Base-by-base conservation (phyloP, 345 rosid species). In the Hibiscus tridactylites region DNA sequence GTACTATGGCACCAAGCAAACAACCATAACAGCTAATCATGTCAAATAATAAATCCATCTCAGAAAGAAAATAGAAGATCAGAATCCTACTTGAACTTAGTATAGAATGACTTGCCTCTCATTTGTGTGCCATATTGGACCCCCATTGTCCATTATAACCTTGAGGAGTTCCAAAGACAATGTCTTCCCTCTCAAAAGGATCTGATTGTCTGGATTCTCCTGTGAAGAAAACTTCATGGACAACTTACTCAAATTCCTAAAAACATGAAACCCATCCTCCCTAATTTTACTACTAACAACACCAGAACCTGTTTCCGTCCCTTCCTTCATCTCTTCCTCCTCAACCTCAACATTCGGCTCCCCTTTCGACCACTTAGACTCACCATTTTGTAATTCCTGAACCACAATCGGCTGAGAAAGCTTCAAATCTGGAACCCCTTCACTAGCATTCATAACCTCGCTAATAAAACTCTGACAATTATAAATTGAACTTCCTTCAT, bases 221-320 rank as follows among this genome's bases (percentile, higher is more conserved):
- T 91, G 97, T 6, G 97, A 84, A 0, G 97, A 90, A 81, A 85
- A 91, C 81, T 91, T 94, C 98, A 94, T 94, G 10, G 98, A 94
- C 79, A 94, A 74, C 79, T 90, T 94, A 63, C 97, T 90, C 54
- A 94, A 82, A 74, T 94, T 91, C 86, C 85, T 94, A 66, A 91
- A 94, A 26, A 90, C 81, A 73, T 88, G 83, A 79, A 90, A 90
- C 5, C 91, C 98, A 61, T 94, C 98, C 74, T 91, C 97, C 81
- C 95, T 78, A 74, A 94, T 83, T 86, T 90, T 90, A 82, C 93
- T 88, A 13, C 29, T 26, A 58, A 33, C 11, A 33, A 35, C 68
- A 3, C 67, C 70, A 57, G 47, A 82, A 67, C 21, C 69, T 0
- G 81, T 70, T 63, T 79, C 85, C 9, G 44, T 67, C 67, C 77